Evolutionary conservation across 2,329 filamentous ascomycete species (phyloP), one percentile per base, ranked within the genome.

Genomic region (Fusarium penzigii): DNA sequence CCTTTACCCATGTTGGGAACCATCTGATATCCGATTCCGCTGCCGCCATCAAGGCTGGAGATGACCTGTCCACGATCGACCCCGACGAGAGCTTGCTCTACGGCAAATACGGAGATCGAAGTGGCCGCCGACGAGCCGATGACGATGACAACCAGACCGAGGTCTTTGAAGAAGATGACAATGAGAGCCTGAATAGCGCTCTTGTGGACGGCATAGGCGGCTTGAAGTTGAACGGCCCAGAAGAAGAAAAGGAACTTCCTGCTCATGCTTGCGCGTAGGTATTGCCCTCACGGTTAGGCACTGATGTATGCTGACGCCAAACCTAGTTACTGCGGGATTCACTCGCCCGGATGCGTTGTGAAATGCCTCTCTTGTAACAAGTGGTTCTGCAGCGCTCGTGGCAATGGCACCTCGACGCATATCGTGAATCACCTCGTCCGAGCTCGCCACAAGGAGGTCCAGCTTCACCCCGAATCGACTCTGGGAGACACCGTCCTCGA

Each of bases 391-490:
- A 97, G 92, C 73, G 92, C 93, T 54, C 90, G 93, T 66, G 93
- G 94, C 62, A 99, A 97, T 73, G 92, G 92, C 16, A 96, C 90
- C 46, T 97, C 93, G 25, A 96, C 93, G 34, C 94, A 99, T 70
- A 97, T 99, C 65, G 91, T 99, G 75, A 97, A 97, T 72, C 94
- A 99, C 70, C 85, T 99, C 34, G 94, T 99, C 55, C 89, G 95
- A 67, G 93, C 95, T 59, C 89, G 94, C 58, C 94, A 99, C 78
- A 99, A 97, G 79, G 95, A 99, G 76, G 94, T 99, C 48, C 93
- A 97, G 72, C 85, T 99, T 49, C 94, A 99, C 71, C 93, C 94
- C 8, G 86, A 88, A 62, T 97, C 94, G 16, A 87, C 92, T 8
- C 85, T 99, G 11, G 94, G 94, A 58, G 95, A 99, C 70, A 99